These are phyloP conservation scores for Vitis rotundifolia DNA, from an alignment of 164 flowering plant genomes.

Conservation along the genomic window DNA sequence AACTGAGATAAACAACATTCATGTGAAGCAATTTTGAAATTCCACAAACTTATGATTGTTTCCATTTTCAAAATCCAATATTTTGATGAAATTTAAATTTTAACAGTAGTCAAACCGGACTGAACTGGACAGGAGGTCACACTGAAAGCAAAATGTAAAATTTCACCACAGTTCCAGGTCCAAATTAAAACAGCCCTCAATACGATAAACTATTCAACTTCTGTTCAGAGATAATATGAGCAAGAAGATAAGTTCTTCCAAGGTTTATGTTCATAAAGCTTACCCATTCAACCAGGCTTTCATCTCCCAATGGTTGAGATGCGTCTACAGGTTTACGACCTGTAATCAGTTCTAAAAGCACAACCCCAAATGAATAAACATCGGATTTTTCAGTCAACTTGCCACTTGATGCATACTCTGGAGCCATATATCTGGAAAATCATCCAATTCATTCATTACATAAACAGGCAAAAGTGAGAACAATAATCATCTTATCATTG, in stretches of 20 bases:
- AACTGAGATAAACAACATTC: too few species aligned
- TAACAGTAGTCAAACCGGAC: too few species aligned
- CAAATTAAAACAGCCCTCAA: too few species aligned
- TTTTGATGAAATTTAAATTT: too few species aligned
- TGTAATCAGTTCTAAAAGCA: conserved; percentile 66
- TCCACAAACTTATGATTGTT: too few species aligned
- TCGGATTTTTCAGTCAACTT: conserved; percentile 75
- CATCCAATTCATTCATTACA: background rate
- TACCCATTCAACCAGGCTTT: conserved; percentile 77
- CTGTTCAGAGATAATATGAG: background rate
- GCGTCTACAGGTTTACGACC: conserved; percentile 67
- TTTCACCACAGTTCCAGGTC: too few species aligned
- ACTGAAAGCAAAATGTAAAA: too few species aligned
- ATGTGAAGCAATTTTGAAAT: too few species aligned
- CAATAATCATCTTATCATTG: background rate
- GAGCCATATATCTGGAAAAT: conserved; percentile 65
- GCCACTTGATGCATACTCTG: conserved; percentile 77
- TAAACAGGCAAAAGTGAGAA: background rate
- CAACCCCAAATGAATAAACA: conserved; percentile 69
- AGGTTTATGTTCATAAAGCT: conserved; percentile 6
- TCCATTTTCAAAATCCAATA: too few species aligned
- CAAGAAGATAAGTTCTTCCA: background rate
- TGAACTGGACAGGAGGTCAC: too few species aligned
- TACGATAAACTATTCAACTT: background rate
- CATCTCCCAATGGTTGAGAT: conserved; percentile 66